A percentile compares a stretch with the other conserved stretches of the same genome.
Conservation (phyloP, 495 filamentous ascomycete species). For the Hypoxylon crocopeplum region DNA sequence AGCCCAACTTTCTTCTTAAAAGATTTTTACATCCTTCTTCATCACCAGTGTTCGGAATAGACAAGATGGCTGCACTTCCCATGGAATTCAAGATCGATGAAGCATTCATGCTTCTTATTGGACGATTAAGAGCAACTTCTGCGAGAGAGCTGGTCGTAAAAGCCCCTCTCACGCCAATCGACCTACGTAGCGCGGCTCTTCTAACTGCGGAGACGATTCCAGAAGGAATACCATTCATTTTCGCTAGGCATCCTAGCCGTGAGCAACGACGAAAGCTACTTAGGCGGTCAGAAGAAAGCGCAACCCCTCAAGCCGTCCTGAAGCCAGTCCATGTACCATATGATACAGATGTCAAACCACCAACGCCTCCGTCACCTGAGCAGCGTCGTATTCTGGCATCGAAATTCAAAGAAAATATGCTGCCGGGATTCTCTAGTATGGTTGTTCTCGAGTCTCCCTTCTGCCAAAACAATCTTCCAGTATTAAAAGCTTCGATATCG, state of each 20-base stretch:
- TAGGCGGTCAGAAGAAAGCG: not conserved
- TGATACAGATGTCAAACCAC: constrained; percentile 12
- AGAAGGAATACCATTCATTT: constrained; percentile 16
- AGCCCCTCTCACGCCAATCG: constrained; percentile 14
- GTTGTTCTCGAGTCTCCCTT: constrained; percentile 15
- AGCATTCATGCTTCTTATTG: constrained; percentile 11
- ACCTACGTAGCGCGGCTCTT: constrained; percentile 11
- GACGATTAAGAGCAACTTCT: constrained; percentile 13
- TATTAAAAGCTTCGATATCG: constrained; percentile 14
- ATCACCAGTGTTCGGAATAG: constrained; percentile 11
- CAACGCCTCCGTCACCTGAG: constrained; percentile 6
- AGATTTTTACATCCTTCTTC: constrained; percentile 9
- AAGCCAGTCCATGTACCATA: constrained; percentile 12
- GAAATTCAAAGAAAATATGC: constrained; percentile 13
- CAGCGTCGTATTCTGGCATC: constrained; percentile 14
- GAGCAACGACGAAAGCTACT: not conserved
- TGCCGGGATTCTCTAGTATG: constrained; percentile 2
- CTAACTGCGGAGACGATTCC: constrained; percentile 13
- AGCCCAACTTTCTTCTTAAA: not conserved
- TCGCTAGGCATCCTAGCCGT: constrained; percentile 1
- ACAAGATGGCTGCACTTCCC: constrained; percentile 4
- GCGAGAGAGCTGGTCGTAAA: constrained; percentile 10
- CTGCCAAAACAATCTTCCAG: constrained; percentile 16
- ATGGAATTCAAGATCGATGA: constrained; percentile 18
- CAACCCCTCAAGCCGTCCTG: not conserved